Base-by-base conservation (phyloP, 768 basidiomycete genomes). In the Rhodotorula sphaerocarpa region DNA sequence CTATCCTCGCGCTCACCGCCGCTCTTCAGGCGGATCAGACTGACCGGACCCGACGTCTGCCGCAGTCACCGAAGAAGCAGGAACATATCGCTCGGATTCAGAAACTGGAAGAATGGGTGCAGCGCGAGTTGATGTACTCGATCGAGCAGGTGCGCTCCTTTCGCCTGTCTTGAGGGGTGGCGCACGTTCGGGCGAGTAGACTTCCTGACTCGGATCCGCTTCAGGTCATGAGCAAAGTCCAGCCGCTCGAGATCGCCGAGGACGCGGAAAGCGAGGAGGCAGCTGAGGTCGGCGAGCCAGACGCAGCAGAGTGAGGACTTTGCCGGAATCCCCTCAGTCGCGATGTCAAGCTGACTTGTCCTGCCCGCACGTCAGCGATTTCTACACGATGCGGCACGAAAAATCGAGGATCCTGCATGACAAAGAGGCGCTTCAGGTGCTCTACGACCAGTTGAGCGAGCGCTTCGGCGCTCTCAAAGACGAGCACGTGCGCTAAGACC, bases 21-120 rank as follows among this genome's bases (percentile, higher is more conserved):
- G 77, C 27, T 86, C 90, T 68, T 85, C 86, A 30, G 2, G n/a
- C n/a, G n/a, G n/a, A n/a, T n/a, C n/a, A n/a, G n/a, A n/a, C n/a
- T n/a, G n/a, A n/a, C n/a, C n/a, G n/a, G n/a, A n/a, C n/a, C n/a
- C n/a, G n/a, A n/a, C n/a, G n/a, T n/a, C n/a, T n/a, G n/a, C n/a
- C n/a, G n/a, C 89, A 92, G 75, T 90, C 87, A 72, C 86, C 87
- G 74, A 82, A 82, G 74, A 92, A 92, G 72, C 84, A 89, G 77
- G 82, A 85, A 66, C 86, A 92, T 68, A 90, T 96, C 64, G 84
- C 83, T 73, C 86, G 83, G 76, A 96, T 96, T 41, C 90, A 92
- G 71, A 80, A 82, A 3, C 75, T 95, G 65, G 85, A 82, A 63
- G 87, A 93, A 75, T 80, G 77, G 23, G 85, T 90, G 72, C 91